phyloP scores from a whole-genome alignment of 2,329 filamentous ascomycete species.

The Gaeumannomyces tritici region DNA sequence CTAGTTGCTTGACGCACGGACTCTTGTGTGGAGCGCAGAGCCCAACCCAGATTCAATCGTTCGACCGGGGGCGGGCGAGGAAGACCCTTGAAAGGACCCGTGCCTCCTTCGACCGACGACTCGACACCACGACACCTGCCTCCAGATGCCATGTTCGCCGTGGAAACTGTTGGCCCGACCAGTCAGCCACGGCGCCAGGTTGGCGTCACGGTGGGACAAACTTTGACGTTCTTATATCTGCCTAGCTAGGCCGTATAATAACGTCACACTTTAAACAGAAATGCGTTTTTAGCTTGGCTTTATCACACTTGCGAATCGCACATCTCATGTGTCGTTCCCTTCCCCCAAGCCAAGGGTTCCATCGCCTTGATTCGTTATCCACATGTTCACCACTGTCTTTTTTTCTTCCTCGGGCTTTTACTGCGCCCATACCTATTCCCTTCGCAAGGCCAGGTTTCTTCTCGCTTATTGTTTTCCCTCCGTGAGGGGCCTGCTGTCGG shows the following conservation, averaged over 20 bases:
- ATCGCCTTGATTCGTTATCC: too few relatives aligned
- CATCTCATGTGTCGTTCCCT: too few relatives aligned
- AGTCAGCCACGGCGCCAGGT: too few relatives aligned
- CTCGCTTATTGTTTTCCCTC: not conserved
- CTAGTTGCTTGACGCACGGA: conserved; percentile 1
- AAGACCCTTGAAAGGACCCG: not conserved
- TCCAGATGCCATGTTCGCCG: not conserved
- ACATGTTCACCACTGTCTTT: not conserved
- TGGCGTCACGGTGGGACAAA: not conserved
- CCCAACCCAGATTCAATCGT: not conserved
- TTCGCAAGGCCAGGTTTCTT: not conserved
- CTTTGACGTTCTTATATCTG: too few relatives aligned
- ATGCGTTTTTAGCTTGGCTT: too few relatives aligned
- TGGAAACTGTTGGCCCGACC: not conserved
- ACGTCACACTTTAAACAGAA: too few relatives aligned
- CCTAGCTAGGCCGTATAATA: too few relatives aligned
- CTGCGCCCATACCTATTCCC: too few relatives aligned
- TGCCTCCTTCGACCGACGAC: not conserved
- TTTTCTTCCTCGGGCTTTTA: not conserved
- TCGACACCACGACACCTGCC: not conserved
- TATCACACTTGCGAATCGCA: too few relatives aligned
- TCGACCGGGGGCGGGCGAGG: too few relatives aligned
- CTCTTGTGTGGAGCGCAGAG: not conserved
- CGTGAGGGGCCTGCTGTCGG: not conserved
- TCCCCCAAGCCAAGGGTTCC: too few relatives aligned